Evolutionary conservation across 495 filamentous ascomycete species (phyloP).

Genomic region (Penicillium crystallinum): DNA sequence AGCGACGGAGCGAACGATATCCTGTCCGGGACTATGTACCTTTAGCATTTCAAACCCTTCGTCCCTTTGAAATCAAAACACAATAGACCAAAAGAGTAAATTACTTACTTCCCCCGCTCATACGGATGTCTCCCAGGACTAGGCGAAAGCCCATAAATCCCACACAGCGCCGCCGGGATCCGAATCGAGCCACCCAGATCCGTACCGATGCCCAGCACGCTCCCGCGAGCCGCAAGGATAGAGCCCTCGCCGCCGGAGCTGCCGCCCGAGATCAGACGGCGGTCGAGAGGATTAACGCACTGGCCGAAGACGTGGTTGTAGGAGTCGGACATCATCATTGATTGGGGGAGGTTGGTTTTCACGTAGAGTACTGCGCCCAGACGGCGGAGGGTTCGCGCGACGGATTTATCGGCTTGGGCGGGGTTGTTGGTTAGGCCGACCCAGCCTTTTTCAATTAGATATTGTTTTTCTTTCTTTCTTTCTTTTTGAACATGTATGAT

Average conservation of each 20-base stretch:
- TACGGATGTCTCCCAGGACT: slow-evolving; percentile 54
- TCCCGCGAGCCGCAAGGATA: slow-evolving; percentile 54
- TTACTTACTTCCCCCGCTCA: slow-evolving; percentile 36
- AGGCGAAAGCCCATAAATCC: slow-evolving; percentile 61
- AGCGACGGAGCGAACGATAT: slow-evolving; percentile 30
- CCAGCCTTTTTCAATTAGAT: slow-evolving; percentile 22
- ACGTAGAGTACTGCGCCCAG: slow-evolving; percentile 53
- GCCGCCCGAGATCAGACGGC: slow-evolving; percentile 53
- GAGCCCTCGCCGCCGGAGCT: slow-evolving; percentile 64
- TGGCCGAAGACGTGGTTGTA: slow-evolving; percentile 42
- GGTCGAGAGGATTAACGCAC: slow-evolving; percentile 55
- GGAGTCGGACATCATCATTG: slow-evolving; percentile 55
- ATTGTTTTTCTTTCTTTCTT: too few species aligned
- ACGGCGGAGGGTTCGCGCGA: slow-evolving; percentile 26
- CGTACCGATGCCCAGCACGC: slow-evolving; percentile 60
- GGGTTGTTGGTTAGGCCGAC: slow-evolving; percentile 34
- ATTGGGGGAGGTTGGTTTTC: slow-evolving; percentile 59
- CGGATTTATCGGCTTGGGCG: slow-evolving; percentile 22
- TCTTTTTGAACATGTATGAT: too few species aligned
- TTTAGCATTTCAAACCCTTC: too few species aligned
- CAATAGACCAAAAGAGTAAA: neutral
- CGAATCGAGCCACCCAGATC: slow-evolving; percentile 67
- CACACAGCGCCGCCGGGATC: slow-evolving; percentile 58
- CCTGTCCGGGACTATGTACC: slow-evolving; percentile 21
- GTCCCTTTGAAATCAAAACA: too few species aligned